Percentiles rank a stretch among this genome's conserved stretches.
phyloP scores from a whole-genome alignment of 2,329 filamentous ascomycete species.

The Magnaporthiopsis incrustans region DNA sequence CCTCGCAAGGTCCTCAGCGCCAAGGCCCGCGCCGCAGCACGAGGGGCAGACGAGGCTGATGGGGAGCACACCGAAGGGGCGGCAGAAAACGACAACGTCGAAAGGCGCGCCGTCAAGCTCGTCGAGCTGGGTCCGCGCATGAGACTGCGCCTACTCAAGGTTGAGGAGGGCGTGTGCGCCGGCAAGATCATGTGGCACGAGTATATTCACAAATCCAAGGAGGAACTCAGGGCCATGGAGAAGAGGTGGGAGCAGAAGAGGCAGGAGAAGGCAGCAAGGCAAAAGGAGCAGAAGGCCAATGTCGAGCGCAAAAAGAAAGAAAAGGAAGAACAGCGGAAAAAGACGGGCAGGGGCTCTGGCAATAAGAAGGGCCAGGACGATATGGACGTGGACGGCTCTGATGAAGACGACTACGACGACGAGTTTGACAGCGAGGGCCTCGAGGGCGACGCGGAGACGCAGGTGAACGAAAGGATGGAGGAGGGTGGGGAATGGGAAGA shows the following conservation, averaged over 20 bases:
- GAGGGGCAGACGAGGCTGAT: conserved; percentile 26
- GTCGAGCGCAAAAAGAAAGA: conserved; percentile 79
- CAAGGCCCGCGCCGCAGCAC: conserved; percentile 40
- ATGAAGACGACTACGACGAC: conserved; percentile 33
- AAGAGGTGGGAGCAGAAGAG: conserved; percentile 71
- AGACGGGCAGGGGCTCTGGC: conserved; percentile 39
- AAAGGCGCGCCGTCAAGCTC: conserved; percentile 83
- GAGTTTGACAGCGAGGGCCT: conserved; percentile 44
- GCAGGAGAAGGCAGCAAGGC: conserved; percentile 74
- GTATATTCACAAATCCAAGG: conserved; percentile 75
- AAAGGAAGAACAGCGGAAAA: conserved; percentile 80
- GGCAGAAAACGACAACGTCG: conserved; percentile 48
- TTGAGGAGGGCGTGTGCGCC: conserved; percentile 85
- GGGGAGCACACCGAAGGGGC: conserved; percentile 33
- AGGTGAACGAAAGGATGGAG: conserved; percentile 40
- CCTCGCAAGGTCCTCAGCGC: conserved; percentile 51
- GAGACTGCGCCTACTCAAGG: conserved; percentile 83
- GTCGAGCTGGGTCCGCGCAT: conserved; percentile 88
- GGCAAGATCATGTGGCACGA: conserved; percentile 98
- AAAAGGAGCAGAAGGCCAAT: conserved; percentile 79
- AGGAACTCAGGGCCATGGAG: conserved; percentile 72
- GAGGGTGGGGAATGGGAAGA: conserved; percentile 45
- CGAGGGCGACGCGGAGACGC: conserved; percentile 41
- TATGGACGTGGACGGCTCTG: conserved; percentile 27
- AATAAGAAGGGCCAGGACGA: conserved; percentile 33